phyloP scores from a whole-genome alignment of 495 filamentous ascomycete species.

The Hyaloscypha variabilis region DNA sequence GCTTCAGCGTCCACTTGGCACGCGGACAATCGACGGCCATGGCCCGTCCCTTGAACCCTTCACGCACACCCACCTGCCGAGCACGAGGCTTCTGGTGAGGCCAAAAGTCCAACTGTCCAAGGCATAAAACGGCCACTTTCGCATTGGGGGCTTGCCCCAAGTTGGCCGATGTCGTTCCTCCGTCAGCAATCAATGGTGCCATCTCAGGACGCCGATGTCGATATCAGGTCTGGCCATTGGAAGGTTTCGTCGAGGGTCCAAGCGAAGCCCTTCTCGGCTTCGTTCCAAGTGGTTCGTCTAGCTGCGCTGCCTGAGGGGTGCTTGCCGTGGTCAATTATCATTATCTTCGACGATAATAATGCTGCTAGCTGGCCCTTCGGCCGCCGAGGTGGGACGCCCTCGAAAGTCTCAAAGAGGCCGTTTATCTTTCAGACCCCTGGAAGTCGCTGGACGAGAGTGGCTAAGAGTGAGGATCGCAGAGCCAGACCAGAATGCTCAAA shows the following conservation, averaged over 20 bases:
- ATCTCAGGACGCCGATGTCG: constrained; percentile 23
- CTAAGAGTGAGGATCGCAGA: background rate
- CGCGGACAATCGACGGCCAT: constrained; percentile 8
- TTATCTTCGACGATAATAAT: constrained; percentile 13
- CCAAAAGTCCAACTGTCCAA: constrained; percentile 10
- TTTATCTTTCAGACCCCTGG: background rate
- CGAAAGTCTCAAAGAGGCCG: background rate
- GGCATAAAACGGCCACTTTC: constrained; percentile 13
- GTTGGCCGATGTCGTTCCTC: constrained; percentile 24
- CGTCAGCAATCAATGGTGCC: constrained; percentile 22
- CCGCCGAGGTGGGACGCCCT: background rate
- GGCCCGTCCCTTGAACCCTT: constrained; percentile 10
- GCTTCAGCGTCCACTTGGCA: constrained; percentile 6
- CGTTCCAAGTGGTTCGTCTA: constrained; percentile 23
- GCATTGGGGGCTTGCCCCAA: constrained; percentile 11
- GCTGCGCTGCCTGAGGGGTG: constrained; percentile 1
- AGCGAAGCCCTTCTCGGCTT: constrained; percentile 21
- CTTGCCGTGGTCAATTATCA: constrained; percentile 9
- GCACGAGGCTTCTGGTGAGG: constrained; percentile 14
- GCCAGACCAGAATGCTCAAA: constrained; percentile 2
- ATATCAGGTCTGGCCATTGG: constrained; percentile 20
- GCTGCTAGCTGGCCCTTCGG: background rate
- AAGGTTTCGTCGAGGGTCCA: constrained; percentile 16
- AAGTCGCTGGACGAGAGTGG: background rate
- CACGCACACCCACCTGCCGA: constrained; percentile 1